Base-by-base conservation (phyloP, 1,284 basidiomycete genomes). In the Ceratobasidium sp. region DNA sequence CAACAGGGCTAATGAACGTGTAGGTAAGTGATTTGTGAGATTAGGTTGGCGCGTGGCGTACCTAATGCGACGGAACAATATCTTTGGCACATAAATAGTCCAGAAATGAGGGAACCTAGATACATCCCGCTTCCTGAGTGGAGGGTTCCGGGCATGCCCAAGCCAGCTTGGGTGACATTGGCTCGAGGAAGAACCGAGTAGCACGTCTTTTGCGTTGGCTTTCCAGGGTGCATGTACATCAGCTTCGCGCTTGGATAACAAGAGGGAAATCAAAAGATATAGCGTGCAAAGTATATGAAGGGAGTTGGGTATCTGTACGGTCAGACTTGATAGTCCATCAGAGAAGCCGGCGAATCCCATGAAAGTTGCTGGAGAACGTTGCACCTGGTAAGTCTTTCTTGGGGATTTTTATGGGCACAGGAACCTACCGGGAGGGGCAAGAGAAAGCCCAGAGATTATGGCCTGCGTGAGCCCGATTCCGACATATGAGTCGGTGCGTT, bases 41-140 rank as follows among this genome's bases (percentile, higher is more conserved):
- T 7, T 20, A 10, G 18, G 18, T 8, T 20, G n/a, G 59, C 4
- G 16, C 38, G 14, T 7, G 23, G 41, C 60, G 5, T 64, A 55
- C 66, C 50, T 68, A 7, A 54, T 38, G n/a, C 46, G 66, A 14
- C 66, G 66, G 18, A 68, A 41, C 48, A 68, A 10, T 35, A 68
- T 33, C 18, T 12, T 54, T 0, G 66, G 50, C 20, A 54, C 66
- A 38, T 16, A 16, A 4, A 55, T 50, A 38, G 50, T 38, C 27
- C 48, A 68, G 20, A 68, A 68, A n/a, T 68, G 52, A 3, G n/a
- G 20, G 35, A 68, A 5, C 8, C 30, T 30, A 12, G 66, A 68
- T 4, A 68, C 27, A 54, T 68, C 30, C 0, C 66, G 27, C 52
- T 4, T 18, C 27, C 66, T 16, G 33, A 68, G 66, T 50, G 30